Evolutionary conservation across 345 rosid species (phyloP).

Genomic region (Toxicodendron radicans): DNA sequence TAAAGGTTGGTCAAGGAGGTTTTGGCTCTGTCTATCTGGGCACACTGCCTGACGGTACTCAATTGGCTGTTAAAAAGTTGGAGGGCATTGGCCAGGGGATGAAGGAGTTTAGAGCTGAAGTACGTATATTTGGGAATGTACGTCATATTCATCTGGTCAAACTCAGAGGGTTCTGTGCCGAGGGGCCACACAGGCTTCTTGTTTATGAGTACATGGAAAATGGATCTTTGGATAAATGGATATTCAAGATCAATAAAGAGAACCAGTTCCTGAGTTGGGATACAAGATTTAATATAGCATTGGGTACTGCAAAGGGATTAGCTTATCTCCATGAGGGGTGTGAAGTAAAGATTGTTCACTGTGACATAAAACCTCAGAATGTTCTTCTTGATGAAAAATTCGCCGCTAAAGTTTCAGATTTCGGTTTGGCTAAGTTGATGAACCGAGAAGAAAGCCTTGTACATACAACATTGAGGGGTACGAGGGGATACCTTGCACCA

Average conservation of each 20-base stretch:
- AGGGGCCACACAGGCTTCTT: constrained; percentile 52
- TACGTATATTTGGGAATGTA: constrained; percentile 44
- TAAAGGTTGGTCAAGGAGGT: constrained; percentile 53
- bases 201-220: constrained; percentile 60
- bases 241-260: constrained; percentile 36
- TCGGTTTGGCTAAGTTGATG: constrained; percentile 56
- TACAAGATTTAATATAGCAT: constrained; percentile 42
- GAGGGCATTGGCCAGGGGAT: constrained; percentile 52
- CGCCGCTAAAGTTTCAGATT: constrained; percentile 49
- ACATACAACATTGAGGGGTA: constrained; percentile 49
- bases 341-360: constrained; percentile 48
- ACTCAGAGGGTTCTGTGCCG: constrained; percentile 58
- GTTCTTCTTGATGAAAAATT: constrained; percentile 49
- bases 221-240: constrained; percentile 51
- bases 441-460: constrained; percentile 47
- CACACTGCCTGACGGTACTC: constrained; percentile 35
- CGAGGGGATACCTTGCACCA: constrained; percentile 67
- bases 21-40: constrained; percentile 56
- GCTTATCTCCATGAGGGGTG: constrained; percentile 59
- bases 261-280: constrained; percentile 37
- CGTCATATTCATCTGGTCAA: constrained; percentile 57
- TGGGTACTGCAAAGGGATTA: constrained; percentile 48
- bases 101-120: constrained; percentile 59
- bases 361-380: constrained; percentile 54
- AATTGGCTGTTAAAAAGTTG: constrained; percentile 45